A percentile compares a stretch with the other conserved stretches of the same genome.
Evolutionary conservation across 1,284 basidiomycete genomes (phyloP).

Genomic region (Puccinia novopanici): DNA sequence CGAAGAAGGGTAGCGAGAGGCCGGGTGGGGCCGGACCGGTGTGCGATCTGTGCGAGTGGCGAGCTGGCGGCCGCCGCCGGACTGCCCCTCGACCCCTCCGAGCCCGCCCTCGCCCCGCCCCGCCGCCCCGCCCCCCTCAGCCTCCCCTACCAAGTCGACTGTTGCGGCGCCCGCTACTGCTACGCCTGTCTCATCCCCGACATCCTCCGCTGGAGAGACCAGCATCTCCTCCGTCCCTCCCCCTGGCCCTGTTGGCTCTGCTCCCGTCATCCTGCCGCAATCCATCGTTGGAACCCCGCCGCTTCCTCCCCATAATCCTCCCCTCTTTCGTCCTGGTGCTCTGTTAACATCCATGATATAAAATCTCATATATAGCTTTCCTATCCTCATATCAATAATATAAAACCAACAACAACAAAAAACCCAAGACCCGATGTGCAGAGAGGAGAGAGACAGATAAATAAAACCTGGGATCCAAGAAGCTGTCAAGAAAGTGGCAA

Average conservation of each 20-base stretch:
- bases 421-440: no score
- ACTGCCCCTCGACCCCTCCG: background rate
- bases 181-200: slow-evolving; percentile 57
- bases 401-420: no score
- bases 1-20: slow-evolving; percentile 3
- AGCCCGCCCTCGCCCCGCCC: background rate
- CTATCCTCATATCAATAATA: no score
- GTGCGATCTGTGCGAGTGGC: slow-evolving; percentile 60
- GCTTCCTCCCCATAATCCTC: background rate
- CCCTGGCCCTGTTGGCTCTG: slow-evolving; percentile 59
- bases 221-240: slow-evolving; percentile 53
- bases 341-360: no score
- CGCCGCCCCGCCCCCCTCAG: slow-evolving; percentile 51
- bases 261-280: slow-evolving; percentile 51
- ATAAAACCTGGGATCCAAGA: no score
- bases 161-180: slow-evolving; percentile 57
- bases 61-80: background rate
- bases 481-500: no score
- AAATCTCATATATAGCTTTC: no score
- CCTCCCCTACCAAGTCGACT: slow-evolving; percentile 57
- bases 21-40: slow-evolving; percentile 56
- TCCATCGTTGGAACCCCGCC: slow-evolving; percentile 34
- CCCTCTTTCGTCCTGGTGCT: no score
- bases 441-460: no score
- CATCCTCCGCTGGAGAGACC: slow-evolving; percentile 57